Percentiles rank a stretch among this genome's conserved stretches.
Conservation (phyloP, 495 filamentous ascomycete species). For the Penicillium cataractarum region DNA sequence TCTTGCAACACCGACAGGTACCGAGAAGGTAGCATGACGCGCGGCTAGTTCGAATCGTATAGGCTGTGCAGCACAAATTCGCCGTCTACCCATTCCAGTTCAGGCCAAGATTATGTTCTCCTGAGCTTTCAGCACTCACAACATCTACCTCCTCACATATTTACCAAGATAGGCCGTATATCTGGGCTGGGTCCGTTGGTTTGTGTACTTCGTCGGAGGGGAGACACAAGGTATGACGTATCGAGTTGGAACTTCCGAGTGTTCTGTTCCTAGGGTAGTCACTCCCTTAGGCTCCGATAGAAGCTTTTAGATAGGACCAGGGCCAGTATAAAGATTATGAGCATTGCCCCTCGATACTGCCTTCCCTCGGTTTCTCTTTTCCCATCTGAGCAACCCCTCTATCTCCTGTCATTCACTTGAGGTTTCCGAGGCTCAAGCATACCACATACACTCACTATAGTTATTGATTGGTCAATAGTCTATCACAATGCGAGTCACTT, state of each 20-base stretch:
- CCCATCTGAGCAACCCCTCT: background rate
- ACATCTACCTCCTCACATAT: background rate
- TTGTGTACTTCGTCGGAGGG: constrained; percentile 23
- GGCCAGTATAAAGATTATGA: constrained; percentile 17
- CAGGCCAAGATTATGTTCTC: constrained; percentile 15
- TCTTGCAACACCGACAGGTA: constrained; percentile 26
- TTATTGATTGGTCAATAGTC: background rate
- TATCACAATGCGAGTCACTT: constrained; percentile 24
- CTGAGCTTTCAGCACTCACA: constrained; percentile 10
- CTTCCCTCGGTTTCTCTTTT: background rate
- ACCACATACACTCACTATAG: background rate
- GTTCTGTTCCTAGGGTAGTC: constrained; percentile 24
- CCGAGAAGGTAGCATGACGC: constrained; percentile 32
- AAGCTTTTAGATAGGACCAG: background rate
- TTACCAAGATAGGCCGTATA: background rate
- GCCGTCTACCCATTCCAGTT: constrained; percentile 17
- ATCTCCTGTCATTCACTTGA: background rate
- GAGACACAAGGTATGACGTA: constrained; percentile 25
- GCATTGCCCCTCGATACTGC: constrained; percentile 3
- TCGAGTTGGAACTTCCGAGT: constrained; percentile 15
- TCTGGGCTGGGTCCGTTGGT: background rate
- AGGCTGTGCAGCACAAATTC: constrained; percentile 23
- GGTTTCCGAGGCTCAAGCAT: background rate
- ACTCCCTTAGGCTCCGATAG: constrained; percentile 6
- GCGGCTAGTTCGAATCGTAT: constrained; percentile 24